phyloP scores from a whole-genome alignment of 1,284 basidiomycete species.

The Garcileccinum viscosum region DNA sequence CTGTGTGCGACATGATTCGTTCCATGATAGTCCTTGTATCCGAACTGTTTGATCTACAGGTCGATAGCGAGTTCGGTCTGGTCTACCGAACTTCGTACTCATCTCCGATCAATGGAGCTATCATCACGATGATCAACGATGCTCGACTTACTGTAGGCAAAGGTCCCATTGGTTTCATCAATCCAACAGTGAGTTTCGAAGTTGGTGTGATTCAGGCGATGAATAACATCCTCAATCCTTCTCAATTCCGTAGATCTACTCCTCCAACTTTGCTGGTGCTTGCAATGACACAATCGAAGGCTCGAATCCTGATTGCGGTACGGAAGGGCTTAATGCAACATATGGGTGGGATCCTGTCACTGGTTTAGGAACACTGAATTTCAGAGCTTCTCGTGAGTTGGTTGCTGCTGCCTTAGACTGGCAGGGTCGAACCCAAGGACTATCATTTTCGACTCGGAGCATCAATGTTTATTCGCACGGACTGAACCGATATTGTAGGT shows the following conservation, averaged over 20 bases:
- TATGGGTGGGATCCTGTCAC: slow-evolving; percentile 1
- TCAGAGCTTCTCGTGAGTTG: slow-evolving; percentile 21
- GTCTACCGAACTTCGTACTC: slow-evolving; percentile 44
- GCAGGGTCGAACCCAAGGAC: not conserved
- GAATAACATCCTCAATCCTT: not conserved
- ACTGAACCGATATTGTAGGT: not conserved
- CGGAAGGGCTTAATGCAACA: slow-evolving; percentile 30
- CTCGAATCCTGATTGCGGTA: slow-evolving; percentile 46
- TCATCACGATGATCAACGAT: slow-evolving; percentile 57
- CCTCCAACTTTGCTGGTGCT: slow-evolving; percentile 20
- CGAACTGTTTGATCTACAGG: slow-evolving; percentile 9
- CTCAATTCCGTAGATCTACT: slow-evolving; percentile 27
- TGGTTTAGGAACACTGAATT: slow-evolving; percentile 13
- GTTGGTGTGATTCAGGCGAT: not conserved
- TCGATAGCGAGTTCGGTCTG: slow-evolving; percentile 43
- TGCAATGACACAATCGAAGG: slow-evolving; percentile 54
- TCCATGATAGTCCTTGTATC: not conserved
- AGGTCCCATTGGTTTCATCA: slow-evolving; percentile 47
- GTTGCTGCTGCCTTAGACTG: slow-evolving; percentile 22
- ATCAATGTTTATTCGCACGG: not conserved
- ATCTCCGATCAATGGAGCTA: slow-evolving; percentile 46
- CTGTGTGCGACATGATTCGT: slow-evolving; percentile 16
- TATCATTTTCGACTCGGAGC: not conserved
- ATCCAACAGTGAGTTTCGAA: slow-evolving; percentile 35
- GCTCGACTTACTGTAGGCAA: slow-evolving; percentile 45